Evolutionary conservation across 2,329 filamentous ascomycete species (phyloP).

Genomic region (Sporothrix schenckii): DNA sequence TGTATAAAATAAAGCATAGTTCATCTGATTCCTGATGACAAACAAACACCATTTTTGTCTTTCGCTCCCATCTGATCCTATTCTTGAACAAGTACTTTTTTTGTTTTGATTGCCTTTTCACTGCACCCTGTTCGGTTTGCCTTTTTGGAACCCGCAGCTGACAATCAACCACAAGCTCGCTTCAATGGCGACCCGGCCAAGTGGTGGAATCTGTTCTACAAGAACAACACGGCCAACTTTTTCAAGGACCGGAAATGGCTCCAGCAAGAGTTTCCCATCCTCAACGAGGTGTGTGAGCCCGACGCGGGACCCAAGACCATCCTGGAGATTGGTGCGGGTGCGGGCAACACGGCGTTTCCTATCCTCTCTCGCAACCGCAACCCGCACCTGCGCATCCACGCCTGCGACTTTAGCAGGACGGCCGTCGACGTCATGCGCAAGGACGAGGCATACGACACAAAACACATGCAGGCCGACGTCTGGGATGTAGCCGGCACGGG

Average conservation of each 20-base stretch:
- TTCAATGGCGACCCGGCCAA: conserved; percentile 91
- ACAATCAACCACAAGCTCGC: conserved; percentile 55
- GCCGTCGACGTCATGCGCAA: conserved; percentile 90
- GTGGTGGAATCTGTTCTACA: conserved; percentile 99
- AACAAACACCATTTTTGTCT: conserved; percentile 59
- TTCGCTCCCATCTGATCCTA: conserved; percentile 72
- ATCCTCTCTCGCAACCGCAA: conserved; percentile 85
- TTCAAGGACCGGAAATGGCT: conserved; percentile 99
- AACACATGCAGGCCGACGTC: conserved; percentile 80
- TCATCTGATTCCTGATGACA: conserved; percentile 73
- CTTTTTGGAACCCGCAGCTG: conserved; percentile 22
- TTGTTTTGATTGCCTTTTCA: neutral
- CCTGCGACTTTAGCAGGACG: conserved; percentile 94
- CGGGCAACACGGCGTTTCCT: conserved; percentile 95
- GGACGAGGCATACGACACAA: conserved; percentile 71
- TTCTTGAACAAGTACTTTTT: conserved; percentile 31
- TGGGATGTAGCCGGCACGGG: conserved; percentile 77
- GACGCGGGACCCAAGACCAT: conserved; percentile 71
- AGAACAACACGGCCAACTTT: conserved; percentile 95
- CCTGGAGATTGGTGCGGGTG: conserved; percentile 91
- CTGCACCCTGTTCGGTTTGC: neutral
- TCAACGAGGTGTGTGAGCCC: conserved; percentile 72
- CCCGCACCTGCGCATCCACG: conserved; percentile 77
- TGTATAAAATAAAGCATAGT: conserved; percentile 65
- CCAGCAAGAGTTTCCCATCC: conserved; percentile 88